phyloP scores from a whole-genome alignment of 441 rosid genomes.

The Cnidoscolus chayamansa region DNA sequence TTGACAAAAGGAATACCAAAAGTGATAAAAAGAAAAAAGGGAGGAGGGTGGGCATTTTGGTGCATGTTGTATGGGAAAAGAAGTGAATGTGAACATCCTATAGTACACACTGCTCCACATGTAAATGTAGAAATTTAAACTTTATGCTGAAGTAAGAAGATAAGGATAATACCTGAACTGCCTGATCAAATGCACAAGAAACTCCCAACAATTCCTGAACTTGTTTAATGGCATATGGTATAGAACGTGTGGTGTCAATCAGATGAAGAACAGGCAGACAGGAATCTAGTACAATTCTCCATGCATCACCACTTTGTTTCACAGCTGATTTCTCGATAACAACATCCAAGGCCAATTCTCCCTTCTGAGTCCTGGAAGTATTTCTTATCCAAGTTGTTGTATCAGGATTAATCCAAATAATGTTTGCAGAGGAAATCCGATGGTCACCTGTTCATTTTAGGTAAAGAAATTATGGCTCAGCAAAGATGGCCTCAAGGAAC shows the following conservation, averaged over 20 bases:
- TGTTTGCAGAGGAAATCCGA: constrained; percentile 65
- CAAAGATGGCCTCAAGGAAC: constrained; percentile 14
- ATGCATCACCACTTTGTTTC: constrained; percentile 85
- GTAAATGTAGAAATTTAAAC: not conserved
- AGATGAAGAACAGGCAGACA: constrained; percentile 85
- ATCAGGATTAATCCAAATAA: constrained; percentile 72
- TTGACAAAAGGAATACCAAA: not conserved
- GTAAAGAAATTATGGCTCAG: constrained; percentile 16
- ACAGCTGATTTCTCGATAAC: constrained; percentile 68
- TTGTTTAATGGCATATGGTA: constrained; percentile 87
- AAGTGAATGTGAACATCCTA: not conserved
- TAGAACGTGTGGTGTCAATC: constrained; percentile 72
- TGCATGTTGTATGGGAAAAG: constrained; percentile 1
- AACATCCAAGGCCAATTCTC: constrained; percentile 77
- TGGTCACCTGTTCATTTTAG: constrained; percentile 65
- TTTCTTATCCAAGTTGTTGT: constrained; percentile 67
- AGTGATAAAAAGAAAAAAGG: not conserved
- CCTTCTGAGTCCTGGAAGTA: constrained; percentile 45
- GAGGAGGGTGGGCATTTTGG: constrained; percentile 15
- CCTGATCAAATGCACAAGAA: constrained; percentile 88
- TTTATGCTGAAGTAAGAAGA: not conserved
- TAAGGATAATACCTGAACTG: constrained; percentile 24
- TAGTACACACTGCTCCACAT: not conserved
- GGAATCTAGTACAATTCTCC: constrained; percentile 84
- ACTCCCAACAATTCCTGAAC: constrained; percentile 86